Evolutionary conservation across 2,329 filamentous ascomycete genomes (phyloP).

Genomic region (Fusarium subglutinans): DNA sequence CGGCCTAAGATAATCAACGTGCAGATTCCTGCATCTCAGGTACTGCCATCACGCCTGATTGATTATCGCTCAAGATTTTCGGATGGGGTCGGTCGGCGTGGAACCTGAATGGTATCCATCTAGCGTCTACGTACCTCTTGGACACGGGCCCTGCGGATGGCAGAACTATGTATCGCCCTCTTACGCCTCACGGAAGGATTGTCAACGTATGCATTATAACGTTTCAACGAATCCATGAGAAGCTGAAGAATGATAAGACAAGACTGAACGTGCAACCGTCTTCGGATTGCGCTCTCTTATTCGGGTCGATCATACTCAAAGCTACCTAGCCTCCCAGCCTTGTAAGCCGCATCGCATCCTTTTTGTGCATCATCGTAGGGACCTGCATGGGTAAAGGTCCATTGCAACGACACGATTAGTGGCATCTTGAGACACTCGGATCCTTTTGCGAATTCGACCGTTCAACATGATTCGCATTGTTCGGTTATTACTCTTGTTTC

Average conservation of each 20-base stretch:
- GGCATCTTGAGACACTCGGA: neutral
- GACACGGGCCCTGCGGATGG: neutral
- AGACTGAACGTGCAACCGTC: neutral
- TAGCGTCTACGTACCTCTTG: neutral
- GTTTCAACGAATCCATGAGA: neutral
- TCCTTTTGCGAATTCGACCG: neutral
- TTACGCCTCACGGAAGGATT: neutral
- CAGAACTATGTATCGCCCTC: neutral
- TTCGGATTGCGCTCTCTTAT: constrained; percentile 25
- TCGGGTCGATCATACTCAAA: constrained; percentile 20
- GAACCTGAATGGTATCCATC: neutral
- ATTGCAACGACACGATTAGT: constrained; percentile 17
- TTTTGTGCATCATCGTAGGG: neutral
- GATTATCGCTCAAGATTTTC: constrained; percentile 21
- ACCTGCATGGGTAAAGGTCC: constrained; percentile 2
- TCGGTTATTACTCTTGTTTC: neutral
- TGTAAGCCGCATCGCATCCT: constrained; percentile 23
- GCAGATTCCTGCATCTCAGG: constrained; percentile 40
- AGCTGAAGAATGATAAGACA: constrained; percentile 11
- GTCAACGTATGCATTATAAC: neutral
- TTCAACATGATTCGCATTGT: neutral
- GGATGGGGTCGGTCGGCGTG: constrained; percentile 7
- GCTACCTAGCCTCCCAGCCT: neutral
- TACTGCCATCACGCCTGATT: constrained; percentile 26
- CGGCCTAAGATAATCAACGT: constrained; percentile 43